phyloP scores from a whole-genome alignment of 2,329 filamentous ascomycete genomes.

The Alternaria angustiovoidea region DNA sequence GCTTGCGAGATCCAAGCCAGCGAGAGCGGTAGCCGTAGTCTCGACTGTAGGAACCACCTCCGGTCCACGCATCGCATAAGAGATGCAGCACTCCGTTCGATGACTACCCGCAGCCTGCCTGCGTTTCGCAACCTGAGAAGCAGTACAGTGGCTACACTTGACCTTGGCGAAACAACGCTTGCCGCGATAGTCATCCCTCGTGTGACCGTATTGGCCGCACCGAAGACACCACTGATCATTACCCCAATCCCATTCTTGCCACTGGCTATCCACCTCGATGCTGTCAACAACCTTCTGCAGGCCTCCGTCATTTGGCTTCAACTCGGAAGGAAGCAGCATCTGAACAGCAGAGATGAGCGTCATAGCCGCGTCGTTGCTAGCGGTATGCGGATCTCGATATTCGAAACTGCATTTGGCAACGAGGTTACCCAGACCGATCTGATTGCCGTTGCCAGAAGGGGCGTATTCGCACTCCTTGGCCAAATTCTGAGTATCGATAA shows the following conservation, averaged over 20 bases:
- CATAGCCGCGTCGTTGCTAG: conserved; percentile 24
- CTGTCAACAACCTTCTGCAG: conserved; percentile 9
- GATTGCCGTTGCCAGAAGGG: not conserved
- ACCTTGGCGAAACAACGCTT: conserved; percentile 1
- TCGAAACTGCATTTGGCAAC: conserved; percentile 7
- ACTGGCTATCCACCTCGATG: conserved; percentile 6
- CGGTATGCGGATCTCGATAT: conserved; percentile 22
- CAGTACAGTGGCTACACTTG: not conserved
- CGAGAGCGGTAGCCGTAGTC: not conserved
- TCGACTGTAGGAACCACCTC: not conserved
- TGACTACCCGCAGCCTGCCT: not conserved
- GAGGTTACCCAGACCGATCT: conserved; percentile 12
- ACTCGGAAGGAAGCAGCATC: conserved; percentile 7
- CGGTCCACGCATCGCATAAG: conserved; percentile 1
- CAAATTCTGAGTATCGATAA: conserved; percentile 24
- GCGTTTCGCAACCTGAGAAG: not conserved
- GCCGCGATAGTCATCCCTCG: not conserved
- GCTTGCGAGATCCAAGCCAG: not conserved
- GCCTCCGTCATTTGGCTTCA: not conserved
- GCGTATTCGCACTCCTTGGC: conserved; percentile 12
- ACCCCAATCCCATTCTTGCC: conserved; percentile 12
- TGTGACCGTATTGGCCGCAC: conserved; percentile 10
- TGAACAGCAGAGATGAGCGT: conserved; percentile 24
- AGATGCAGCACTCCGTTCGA: conserved; percentile 8
- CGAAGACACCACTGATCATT: conserved; percentile 11